Base-by-base conservation (phyloP, 805 yeast species). In the Saturnispora bothae region DNA sequence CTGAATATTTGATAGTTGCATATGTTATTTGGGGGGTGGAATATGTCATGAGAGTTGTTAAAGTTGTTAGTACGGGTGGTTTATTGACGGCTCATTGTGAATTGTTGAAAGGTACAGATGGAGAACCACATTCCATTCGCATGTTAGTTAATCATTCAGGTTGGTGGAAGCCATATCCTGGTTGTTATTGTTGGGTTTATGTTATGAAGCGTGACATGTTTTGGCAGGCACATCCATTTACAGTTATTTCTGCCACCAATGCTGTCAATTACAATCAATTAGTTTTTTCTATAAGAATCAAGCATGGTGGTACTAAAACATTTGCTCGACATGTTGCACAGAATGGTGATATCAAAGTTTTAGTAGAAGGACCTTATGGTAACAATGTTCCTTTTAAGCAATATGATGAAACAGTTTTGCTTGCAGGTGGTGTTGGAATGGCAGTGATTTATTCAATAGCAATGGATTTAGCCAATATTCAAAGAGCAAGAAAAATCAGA, bases 21-120 rank as follows among this genome's bases (percentile, higher is more conserved):
- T 66, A 73, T 42, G 78, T 73, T 0, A 63, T 84, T 7, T 85
- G 95, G 95, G 67, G 63, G 2, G 65, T 74, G 46, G 94, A 85
- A 51, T 63, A 88, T 39, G 43, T 73, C 0, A 49, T 71, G 12
- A 67, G 95, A 45, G 42, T 77, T 9, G 59, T 66, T 1, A 67
- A 84, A 39, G 55, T 83, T 2, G 38, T 68, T 12, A 50, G 60
- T 23, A 78, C 79, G 44, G 95, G 95, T 5, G 73, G 70, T 20
- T 53, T 68, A 18, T 70, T 75, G 18, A 52, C 61, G 12, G 81
- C 78, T 13, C 61, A 62, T 33, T 71, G 70, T 49, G 56, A 49
- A 19, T 51, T 56, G 9, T 36, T 57, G 3, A 49, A 43, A 37
- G 52, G 52, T 16, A 25, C 26, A 4, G 27, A 42, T 12, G 39